Base-by-base conservation (phyloP, 257 asterid species). In the Scutellaria barbata region DNA sequence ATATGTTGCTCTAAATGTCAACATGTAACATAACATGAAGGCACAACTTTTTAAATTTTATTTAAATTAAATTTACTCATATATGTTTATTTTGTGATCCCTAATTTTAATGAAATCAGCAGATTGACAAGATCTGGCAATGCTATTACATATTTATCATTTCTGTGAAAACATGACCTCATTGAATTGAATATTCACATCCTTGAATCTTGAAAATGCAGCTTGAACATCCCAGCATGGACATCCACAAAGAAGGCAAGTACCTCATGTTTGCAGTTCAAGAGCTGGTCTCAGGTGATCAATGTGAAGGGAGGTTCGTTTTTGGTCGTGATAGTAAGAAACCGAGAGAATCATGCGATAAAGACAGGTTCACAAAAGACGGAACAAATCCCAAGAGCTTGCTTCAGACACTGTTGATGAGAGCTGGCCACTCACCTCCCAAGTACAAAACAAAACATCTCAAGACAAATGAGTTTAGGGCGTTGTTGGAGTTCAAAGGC, bases 391-490 rank as follows among this genome's bases (percentile, higher is more conserved):
- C 99, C 3, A 95, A 92, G 87, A 92, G 90, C 85, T 81, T 95
- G 82, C 86, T 94, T 64, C 99, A 91, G 83, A 94, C 99, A 7
- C 90, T 94, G 56, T 65, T 95, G 85, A 85, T 88, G 98, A 84
- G 99, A 83, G 99, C 99, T 0, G 99, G 99, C 50, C 99, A 95
- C 75, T 81, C 95, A n/a, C 95, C 98, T 75, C 99, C 99, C 14
- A 95, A 91, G 57, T 95, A 94, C 72, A 95, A 95, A 82, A 89
- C 89, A 42, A 95, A 95, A 87, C 99, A 95, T 84, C 93, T 95
- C 1, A 95, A 91, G 84, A 88, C 98, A 2, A 94, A 95, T 53
- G 96, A 95, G 77, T 95, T 95, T 68, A 81, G 99, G 82, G 99
- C 93, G 10, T 71, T 91, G 70, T 96, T 86, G 63, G 98, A 92